Conservation (phyloP, 495 filamentous ascomycete genomes). For the Mytilinidion resinicola region DNA sequence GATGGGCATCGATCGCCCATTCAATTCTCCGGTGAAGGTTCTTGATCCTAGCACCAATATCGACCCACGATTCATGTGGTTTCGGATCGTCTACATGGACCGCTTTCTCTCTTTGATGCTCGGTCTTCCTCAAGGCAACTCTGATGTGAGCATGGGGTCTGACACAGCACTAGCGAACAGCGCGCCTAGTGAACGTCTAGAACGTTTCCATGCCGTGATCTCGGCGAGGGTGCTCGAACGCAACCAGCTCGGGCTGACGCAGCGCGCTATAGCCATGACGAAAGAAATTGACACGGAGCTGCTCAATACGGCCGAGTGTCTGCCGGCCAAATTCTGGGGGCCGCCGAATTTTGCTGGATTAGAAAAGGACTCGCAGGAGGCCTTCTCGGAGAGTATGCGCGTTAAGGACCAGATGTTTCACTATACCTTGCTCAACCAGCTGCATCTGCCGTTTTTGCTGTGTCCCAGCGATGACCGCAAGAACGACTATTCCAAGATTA, state of each 20-base stretch:
- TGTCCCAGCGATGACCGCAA: neutral
- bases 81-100: conserved; percentile 33
- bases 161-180: neutral
- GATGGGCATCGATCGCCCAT: conserved; percentile 14
- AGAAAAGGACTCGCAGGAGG: neutral
- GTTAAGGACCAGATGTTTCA: conserved; percentile 16
- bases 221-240: conserved; percentile 7
- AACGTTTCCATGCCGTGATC: conserved; percentile 23
- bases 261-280: conserved; percentile 5
- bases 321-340: conserved; percentile 10
- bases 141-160: conserved; percentile 22
- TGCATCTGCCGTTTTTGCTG: conserved; percentile 19
- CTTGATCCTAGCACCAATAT: neutral
- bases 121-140: conserved; percentile 31
- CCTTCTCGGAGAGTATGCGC: conserved; percentile 11
- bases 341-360: conserved; percentile 4
- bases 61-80: conserved; percentile 31
- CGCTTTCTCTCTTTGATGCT: conserved; percentile 36
- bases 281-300: conserved; percentile 11
- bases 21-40: neutral
- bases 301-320: conserved; percentile 15
- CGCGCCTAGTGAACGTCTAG: conserved; percentile 21
- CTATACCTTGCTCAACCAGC: conserved; percentile 6
- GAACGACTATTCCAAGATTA: conserved; percentile 35
- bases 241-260: neutral